Evolutionary conservation across 1,284 basidiomycete species (phyloP), one percentile per base, ranked within the genome.

Genomic region (Boletus hoseneyae): DNA sequence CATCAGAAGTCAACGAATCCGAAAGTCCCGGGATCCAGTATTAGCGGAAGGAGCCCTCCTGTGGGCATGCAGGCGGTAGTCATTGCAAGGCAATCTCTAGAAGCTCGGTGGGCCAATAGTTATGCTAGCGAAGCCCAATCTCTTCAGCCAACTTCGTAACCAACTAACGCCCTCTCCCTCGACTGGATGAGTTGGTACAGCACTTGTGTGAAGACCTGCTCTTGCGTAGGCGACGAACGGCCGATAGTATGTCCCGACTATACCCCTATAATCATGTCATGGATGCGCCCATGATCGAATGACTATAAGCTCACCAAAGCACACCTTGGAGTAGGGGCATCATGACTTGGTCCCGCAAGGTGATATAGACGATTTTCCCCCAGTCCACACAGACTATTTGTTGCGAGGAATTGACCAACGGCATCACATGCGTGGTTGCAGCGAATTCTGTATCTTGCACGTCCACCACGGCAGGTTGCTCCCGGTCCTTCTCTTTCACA

Each of bases 281-380:
- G 30, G 45, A 37, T 25, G 38, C 3, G 30, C 44, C 29, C 29
- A 45, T 11, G 6, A 36, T 42, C 11, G 21, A 30, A 30, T 9
- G 8, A 9, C 21, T 45, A 34, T 10, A 25, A 34, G 30, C 74
- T 50, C 55, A 86, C 86, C 85, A 86, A 21, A 85, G 58, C n/a
- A 77, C 71, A n/a, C 86, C 87, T 61, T 88, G 86, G 29, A 83
- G 42, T 15, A 89, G 63, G 3, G 86, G 86, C 55, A 78, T 79
- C 53, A 88, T 66, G 38, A 88, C 69, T 59, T 88, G 85, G 67
- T 88, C 86, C 48, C 81, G 72, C 8, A 76, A 58, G 15, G 86
- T 87, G 43, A 85, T 69, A 79, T 82, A 87, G 9, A 73, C 53
- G 10, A 88, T 70, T 49, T 72, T 72, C 12, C 68, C 68, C 85